Evolutionary conservation across 2,329 filamentous ascomycete species (phyloP).

Genomic region (Cercospora sp.): DNA sequence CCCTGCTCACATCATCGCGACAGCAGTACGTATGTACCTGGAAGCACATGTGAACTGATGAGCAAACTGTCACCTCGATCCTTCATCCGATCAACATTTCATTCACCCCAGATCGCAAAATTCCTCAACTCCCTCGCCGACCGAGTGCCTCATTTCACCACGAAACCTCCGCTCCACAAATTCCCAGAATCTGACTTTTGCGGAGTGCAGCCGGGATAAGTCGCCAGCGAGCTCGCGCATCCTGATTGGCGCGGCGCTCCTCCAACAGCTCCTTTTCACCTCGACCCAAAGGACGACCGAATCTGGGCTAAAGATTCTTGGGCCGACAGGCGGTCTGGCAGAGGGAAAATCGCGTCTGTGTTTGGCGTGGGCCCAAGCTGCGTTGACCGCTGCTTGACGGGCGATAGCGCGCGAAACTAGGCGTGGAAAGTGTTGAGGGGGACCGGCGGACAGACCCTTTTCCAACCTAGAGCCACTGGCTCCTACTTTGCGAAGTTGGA

Average conservation of each 20-base stretch:
- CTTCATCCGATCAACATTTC: background rate
- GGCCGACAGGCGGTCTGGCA: background rate
- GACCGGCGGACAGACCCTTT: background rate
- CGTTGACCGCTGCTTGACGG: conserved; percentile 1
- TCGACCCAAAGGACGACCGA: background rate
- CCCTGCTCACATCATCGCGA: background rate
- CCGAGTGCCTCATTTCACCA: background rate
- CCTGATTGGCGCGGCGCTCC: background rate
- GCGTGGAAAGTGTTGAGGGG: conserved; percentile 1
- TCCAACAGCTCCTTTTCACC: background rate
- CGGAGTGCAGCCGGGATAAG: background rate
- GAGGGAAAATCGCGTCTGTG: background rate
- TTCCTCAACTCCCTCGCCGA: background rate
- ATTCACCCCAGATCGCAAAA: background rate
- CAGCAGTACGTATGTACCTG: background rate
- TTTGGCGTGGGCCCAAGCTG: background rate
- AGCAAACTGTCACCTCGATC: background rate
- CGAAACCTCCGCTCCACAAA: background rate
- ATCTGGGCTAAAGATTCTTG: background rate
- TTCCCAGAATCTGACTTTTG: background rate
- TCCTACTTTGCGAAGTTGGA: background rate
- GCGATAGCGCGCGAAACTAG: background rate
- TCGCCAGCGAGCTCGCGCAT: background rate
- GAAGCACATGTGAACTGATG: background rate
- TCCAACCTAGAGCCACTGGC: background rate